phyloP scores from a whole-genome alignment of 371 early-diverging fungal genomes.

The Haplosporangium sp. region DNA sequence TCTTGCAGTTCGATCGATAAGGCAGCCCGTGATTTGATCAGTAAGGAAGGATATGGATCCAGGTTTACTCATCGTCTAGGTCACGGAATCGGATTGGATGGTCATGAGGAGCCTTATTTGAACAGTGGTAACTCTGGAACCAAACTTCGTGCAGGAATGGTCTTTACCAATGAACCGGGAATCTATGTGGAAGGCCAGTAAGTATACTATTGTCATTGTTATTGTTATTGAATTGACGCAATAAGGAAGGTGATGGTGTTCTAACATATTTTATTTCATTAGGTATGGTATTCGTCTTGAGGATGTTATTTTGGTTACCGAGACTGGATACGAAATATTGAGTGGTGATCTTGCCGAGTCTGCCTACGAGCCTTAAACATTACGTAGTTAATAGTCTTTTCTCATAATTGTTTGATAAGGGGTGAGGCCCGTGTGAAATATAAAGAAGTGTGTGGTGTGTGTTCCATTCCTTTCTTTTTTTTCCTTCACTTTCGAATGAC shows the following conservation, averaged over 20 bases:
- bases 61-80: conserved; percentile 71
- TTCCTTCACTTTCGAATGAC: neutral
- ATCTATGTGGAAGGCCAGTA: conserved; percentile 62
- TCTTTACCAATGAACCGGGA: conserved; percentile 72
- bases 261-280: neutral
- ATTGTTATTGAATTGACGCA: too few species aligned
- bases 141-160: conserved; percentile 63
- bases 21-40: conserved; percentile 62
- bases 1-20: conserved; percentile 66
- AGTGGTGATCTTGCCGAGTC: conserved; percentile 63
- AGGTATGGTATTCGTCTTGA: conserved; percentile 69
- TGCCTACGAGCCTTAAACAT: conserved; percentile 58
- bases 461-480: conserved; percentile 1
- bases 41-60: conserved; percentile 58
- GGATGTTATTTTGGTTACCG: conserved; percentile 69
- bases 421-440: too few species aligned
- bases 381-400: too few species aligned
- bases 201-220: conserved; percentile 1
- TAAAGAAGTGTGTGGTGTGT: too few species aligned
- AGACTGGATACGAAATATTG: conserved; percentile 61
- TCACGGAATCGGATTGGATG: conserved; percentile 70
- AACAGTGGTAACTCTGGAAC: conserved; percentile 63
- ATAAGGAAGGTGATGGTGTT: neutral
- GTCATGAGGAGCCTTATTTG: conserved; percentile 74
- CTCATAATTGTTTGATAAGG: too few species aligned